phyloP scores from a whole-genome alignment of 176 grass and related monocot species.

The Triticum urartu region DNA sequence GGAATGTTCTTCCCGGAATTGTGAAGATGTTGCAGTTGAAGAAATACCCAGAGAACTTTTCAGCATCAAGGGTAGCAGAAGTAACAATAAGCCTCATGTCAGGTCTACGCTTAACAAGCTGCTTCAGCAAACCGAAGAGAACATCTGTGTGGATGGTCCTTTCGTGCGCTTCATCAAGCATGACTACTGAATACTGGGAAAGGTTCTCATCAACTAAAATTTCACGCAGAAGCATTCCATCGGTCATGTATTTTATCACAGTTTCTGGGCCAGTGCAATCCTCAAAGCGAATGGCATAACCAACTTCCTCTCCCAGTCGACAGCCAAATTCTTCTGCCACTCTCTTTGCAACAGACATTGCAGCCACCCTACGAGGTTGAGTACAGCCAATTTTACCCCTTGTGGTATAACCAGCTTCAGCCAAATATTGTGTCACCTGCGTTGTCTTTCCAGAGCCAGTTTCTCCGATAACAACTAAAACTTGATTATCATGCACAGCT shows the following conservation, averaged over 20 bases:
- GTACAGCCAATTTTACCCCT: slow-evolving; percentile 96
- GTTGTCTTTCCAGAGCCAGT: slow-evolving; percentile 98
- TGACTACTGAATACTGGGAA: slow-evolving; percentile 87
- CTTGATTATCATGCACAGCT: slow-evolving; percentile 96
- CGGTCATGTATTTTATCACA: slow-evolving; percentile 98
- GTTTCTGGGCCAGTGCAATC: slow-evolving; percentile 91
- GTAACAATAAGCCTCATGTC: slow-evolving; percentile 96
- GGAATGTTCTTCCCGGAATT: slow-evolving; percentile 92
- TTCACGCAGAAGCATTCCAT: slow-evolving; percentile 94
- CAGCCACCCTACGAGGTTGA: slow-evolving; percentile 90
- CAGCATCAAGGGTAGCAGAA: slow-evolving; percentile 91
- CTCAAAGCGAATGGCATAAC: slow-evolving; percentile 95
- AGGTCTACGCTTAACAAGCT: slow-evolving; percentile 82
- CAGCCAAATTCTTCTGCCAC: slow-evolving; percentile 97
- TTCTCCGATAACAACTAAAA: slow-evolving; percentile 93
- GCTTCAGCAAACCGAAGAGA: slow-evolving; percentile 87
- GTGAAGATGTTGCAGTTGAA: slow-evolving; percentile 98
- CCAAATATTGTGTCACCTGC: slow-evolving; percentile 90
- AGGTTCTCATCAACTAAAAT: slow-evolving; percentile 94
- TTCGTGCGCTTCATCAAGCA: slow-evolving; percentile 98
- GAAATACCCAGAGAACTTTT: slow-evolving; percentile 98
- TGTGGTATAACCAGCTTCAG: slow-evolving; percentile 87
- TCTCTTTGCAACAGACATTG: slow-evolving; percentile 92
- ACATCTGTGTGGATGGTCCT: slow-evolving; percentile 95
- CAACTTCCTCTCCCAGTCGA: slow-evolving; percentile 87